Evolutionary conservation across 192 early-diverging fungal genomes (phyloP), one percentile per base, ranked within the genome.

Genomic region (Ambispora gerdemannii): DNA sequence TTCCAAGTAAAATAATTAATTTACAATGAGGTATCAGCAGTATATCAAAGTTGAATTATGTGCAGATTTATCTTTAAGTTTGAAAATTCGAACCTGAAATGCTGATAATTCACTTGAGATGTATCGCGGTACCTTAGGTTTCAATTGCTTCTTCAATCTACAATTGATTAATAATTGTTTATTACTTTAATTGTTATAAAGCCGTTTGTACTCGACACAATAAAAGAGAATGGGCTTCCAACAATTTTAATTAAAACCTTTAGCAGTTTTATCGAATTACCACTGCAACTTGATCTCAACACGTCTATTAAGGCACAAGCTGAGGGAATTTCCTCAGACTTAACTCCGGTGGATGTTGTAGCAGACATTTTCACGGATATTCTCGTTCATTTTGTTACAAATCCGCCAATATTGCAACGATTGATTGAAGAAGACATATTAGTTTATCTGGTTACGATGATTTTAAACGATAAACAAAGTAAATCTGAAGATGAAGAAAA

Each of bases 231-330:
- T 22, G 62, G 67, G 32, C 71, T 81, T 38, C 80, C 80, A 19
- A 72, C 75, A 20, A 52, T 81, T 11, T 68, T 76, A n/a, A 74
- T 76, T 50, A 75, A 78, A 61, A 49, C 76, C 13, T 76, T 79
- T 50, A 52, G 78, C 33, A 76, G 71, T 13, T 81, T 81, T 30
- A 74, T 79, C 27, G 77, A 78, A 69, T 60, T 79, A 49, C 56
- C 77, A 8, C n/a, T 33, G 20, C 32, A 33, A 38, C 34, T 66
- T 28, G 38, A 76, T 49, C 43, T 36, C 3, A 60, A 34, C 13
- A 20, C n/a, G 28, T 52, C 67, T 11, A 55, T 50, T 22, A 36
- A 34, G 47, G 19, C 27, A 8, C 13, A 35, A 51, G 3, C 10
- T 56, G 33, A 70, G 56, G 31, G 25, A 52, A 49, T 36, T 31